These are phyloP conservation scores for Pochonia chlamydosporia DNA, from an alignment of 2,329 filamentous ascomycete genomes.

Conservation along the genomic window DNA sequence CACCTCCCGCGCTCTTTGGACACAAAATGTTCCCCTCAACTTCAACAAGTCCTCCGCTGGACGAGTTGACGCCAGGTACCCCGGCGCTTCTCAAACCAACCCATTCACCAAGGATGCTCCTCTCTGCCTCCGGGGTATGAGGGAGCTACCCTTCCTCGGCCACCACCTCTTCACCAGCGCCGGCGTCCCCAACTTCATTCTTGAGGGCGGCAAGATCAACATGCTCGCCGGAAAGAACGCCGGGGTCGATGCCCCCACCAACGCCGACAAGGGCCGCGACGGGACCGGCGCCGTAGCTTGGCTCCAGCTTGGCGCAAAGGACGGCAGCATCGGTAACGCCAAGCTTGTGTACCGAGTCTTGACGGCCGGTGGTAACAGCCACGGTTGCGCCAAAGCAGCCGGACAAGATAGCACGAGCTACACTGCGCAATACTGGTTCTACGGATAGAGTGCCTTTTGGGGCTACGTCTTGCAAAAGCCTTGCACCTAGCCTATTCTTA, in stretches of 20 bases:
- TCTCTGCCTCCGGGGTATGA: conserved; percentile 30
- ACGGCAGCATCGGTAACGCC: conserved; percentile 28
- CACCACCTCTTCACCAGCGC: conserved; percentile 60
- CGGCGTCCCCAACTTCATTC: conserved; percentile 54
- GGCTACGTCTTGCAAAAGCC: no score
- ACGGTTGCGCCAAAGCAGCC: conserved; percentile 34
- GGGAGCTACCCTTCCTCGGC: conserved; percentile 43
- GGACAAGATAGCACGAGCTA: conserved; percentile 48
- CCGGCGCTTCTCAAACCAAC: conserved; percentile 37
- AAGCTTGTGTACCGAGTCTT: conserved; percentile 47
- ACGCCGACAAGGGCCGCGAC: conserved; percentile 39
- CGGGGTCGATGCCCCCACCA: conserved; percentile 44
- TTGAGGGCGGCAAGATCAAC: conserved; percentile 33
- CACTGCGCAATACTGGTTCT: conserved; percentile 55
- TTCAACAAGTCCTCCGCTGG: conserved; percentile 23
- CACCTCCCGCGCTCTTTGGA: conserved; percentile 32
- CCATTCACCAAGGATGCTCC: conserved; percentile 37
- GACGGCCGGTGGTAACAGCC: conserved; percentile 44
- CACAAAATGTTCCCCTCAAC: conserved; percentile 42
- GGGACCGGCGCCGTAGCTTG: conserved; percentile 49
- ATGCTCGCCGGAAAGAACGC: conserved; percentile 43
- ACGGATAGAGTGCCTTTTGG: conserved; percentile 31
- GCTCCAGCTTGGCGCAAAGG: conserved; percentile 41
- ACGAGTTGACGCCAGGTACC: conserved; percentile 22
- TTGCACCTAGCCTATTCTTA: no score